Evolutionary conservation across 2,329 filamentous ascomycete genomes (phyloP), one percentile per base, ranked within the genome.

Genomic region (Teratosphaeriaceae sp.): DNA sequence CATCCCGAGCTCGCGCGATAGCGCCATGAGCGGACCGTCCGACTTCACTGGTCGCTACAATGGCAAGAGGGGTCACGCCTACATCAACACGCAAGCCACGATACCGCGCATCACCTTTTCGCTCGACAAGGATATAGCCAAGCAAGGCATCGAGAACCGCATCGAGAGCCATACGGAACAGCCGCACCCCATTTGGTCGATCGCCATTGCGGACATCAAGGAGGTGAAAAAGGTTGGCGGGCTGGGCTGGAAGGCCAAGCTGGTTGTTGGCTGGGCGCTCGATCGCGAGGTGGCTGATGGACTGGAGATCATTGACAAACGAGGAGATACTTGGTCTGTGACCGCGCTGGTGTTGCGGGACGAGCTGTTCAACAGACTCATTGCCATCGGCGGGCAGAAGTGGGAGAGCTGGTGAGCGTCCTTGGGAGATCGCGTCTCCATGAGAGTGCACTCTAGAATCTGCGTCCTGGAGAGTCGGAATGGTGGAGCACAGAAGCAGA

Each of bases 191-290:
- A 63, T 77, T 0, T 94, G 85, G 77, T 81, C 75, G 5, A 70
- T 92, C 0, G 73, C 84, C 0, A 74, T 92, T 3, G 73, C 73
- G 0, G 83, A 90, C 13, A 82, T 94, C 35, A 68, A 62, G 39
- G 85, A 89, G 61, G 58, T 94, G 41, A 84, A 80, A 61, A 94
- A 94, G 65, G 69, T 89, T 1, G 86, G 87, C 3, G 87, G 87
- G 0, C 71, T 89, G 26, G 85, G 86, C 0, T 94, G 86, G 86
- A 94, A 92, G 65, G 80, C 80, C 1, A 90, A 88, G 68, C 66
- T 92, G 38, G 74, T 92, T 1, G 84, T 92, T 1, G 85, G 86
- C 0, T 88, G 87, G 85, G 81, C 84, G 1, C 74, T 87, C 55
- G 76, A 79, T 0, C 73, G 80, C 37, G 80, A 89, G 61, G 78